A percentile compares a stretch with the other conserved stretches of the same genome.
These are phyloP conservation scores for Trichoderma erinaceum DNA, from an alignment of 495 filamentous ascomycete species.

Conservation along the genomic window DNA sequence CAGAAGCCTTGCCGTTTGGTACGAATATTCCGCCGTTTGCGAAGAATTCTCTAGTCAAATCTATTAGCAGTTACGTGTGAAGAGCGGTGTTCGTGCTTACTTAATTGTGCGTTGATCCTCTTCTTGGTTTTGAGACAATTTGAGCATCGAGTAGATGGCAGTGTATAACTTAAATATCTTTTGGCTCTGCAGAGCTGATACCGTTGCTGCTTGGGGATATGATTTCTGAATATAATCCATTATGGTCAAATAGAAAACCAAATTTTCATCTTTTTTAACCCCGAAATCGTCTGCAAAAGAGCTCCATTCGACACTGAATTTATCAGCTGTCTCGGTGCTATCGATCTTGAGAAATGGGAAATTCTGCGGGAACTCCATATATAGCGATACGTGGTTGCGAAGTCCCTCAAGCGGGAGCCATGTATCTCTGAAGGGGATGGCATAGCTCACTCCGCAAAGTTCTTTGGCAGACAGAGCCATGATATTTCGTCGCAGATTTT, in stretches of 20 bases:
- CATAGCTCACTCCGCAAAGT: neutral
- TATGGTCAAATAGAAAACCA: neutral
- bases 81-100: no score
- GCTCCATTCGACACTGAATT: neutral
- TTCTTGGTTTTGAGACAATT: no score
- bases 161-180: neutral
- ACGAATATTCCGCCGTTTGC: no score
- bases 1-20: no score
- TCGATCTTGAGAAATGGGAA: neutral
- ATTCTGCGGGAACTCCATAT: neutral
- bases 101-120: no score
- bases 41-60: no score
- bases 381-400: neutral
- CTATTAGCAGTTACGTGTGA: no score
- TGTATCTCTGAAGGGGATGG: neutral
- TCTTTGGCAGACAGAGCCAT: neutral
- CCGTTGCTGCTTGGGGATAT: no score
- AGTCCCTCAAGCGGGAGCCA: neutral
- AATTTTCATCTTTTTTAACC: neutral
- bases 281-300: neutral
- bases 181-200: no score
- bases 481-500: neutral
- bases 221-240: no score
- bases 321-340: neutral
- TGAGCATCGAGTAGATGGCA: neutral